Evolutionary conservation across 2,329 filamentous ascomycete species (phyloP), one percentile per base, ranked within the genome.

Genomic region (Verticillium zaregamsianum): DNA sequence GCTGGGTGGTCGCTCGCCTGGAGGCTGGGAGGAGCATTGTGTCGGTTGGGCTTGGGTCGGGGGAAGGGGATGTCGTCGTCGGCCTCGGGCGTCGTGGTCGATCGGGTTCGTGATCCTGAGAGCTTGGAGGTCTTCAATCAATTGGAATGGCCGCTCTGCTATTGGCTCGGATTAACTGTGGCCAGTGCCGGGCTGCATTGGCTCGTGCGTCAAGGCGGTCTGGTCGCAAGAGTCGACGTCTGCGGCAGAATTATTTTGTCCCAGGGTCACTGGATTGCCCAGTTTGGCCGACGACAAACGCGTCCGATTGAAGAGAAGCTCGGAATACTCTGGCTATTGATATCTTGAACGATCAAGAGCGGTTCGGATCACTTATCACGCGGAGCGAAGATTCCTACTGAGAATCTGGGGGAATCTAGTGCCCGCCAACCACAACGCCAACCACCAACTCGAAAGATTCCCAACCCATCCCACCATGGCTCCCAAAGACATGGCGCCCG

Each of bases 1-100:
- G 68, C 66, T 75, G 71, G 61, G 77, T 71, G 61, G 79, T 74
- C 61, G 70, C 72, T 67, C 77, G 76, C 65, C 75, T 70, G 32
- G 76, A 66, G 64, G 75, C 76, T 57, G 78, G 77, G 67, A 81
- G 71, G 74, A 83, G 86, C 60, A 82, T 82, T 35, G 45, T 55
- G 58, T 45, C 45, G 45, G 31, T 17, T 59, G 15, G 28, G 32
- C 5, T 33, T 59, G 58, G 45, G n/a, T 32, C 25, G 28, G n/a
- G n/a, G 64, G 68, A 65, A 60, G 64, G 65, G 64, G 69, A 55
- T 55, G 12, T 55, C 31, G 25, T 32, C 14, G 54, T 55, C 54
- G 28, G 17, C 25, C 31, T 55, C 31, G 28, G 5, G 20, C n/a
- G 45, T 52, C 20, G 45, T 23, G 45, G 45, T 25, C 45, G 20